These are phyloP conservation scores for Ogataea hybrid DNA, from an alignment of 1,139 yeast species.

Conservation along the genomic window DNA sequence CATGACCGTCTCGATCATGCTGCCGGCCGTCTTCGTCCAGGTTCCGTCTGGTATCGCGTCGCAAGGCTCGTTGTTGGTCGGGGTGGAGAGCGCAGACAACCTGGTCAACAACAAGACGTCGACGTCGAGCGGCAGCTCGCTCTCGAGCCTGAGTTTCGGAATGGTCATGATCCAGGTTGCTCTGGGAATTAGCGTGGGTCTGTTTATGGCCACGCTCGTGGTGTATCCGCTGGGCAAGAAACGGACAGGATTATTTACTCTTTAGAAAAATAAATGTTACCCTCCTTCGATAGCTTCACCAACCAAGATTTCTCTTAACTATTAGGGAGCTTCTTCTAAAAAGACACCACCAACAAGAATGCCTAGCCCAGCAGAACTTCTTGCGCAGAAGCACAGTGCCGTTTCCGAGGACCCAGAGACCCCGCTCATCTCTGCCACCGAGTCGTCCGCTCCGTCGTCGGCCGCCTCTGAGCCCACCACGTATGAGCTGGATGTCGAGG, in stretches of 20 bases:
- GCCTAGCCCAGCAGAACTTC: conserved; percentile 63
- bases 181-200: conserved; percentile 90
- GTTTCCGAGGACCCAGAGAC: conserved; percentile 22
- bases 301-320: conserved; percentile 3
- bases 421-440: conserved; percentile 13
- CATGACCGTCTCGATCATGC: conserved; percentile 94
- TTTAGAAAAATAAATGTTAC: conserved; percentile 29
- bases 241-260: conserved; percentile 81
- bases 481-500: conserved; percentile 23
- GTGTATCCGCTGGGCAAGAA: conserved; percentile 92
- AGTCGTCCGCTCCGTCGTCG: conserved; percentile 18
- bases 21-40: conserved; percentile 91
- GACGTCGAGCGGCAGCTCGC: conserved; percentile 27
- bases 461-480: conserved; percentile 16
- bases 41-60: conserved; percentile 96
- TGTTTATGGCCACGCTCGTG: conserved; percentile 84
- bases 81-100: conserved; percentile 70
- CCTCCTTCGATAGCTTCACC: conserved; percentile 5
- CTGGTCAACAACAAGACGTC: conserved; percentile 47
- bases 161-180: conserved; percentile 90
- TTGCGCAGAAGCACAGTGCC: conserved; percentile 37
- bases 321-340: conserved; percentile 2
- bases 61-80: conserved; percentile 78
- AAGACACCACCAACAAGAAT: conserved; percentile 27
- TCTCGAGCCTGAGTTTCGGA: conserved; percentile 57